Evolutionary conservation across 805 yeast genomes (phyloP).

Genomic region (Yarrowia sp.): DNA sequence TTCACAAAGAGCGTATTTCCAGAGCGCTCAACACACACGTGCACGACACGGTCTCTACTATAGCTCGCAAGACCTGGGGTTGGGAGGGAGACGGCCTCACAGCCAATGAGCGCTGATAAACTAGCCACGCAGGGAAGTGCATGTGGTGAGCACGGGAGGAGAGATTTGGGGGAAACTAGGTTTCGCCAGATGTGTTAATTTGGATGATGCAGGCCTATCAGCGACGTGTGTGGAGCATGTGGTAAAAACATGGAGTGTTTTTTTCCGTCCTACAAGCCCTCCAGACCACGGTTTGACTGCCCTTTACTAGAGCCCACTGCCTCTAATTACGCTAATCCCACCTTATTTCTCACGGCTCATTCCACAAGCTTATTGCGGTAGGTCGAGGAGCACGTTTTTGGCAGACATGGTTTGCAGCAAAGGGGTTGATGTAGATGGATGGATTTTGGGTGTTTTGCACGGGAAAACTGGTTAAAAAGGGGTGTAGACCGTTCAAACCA

Average conservation of each 20-base stretch:
- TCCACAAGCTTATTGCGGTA: conserved; percentile 8
- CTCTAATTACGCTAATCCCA: too few species aligned
- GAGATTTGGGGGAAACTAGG: not conserved
- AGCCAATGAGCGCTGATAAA: conserved; percentile 6
- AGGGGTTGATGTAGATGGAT: not conserved
- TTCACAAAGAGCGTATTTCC: too few species aligned
- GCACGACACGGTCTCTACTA: conserved; percentile 10
- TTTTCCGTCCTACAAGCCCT: too few species aligned
- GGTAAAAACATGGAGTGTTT: too few species aligned
- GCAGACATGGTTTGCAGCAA: not conserved
- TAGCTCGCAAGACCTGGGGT: conserved; percentile 8
- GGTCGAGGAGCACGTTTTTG: conserved; percentile 13
- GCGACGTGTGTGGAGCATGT: not conserved
- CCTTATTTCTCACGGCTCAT: not conserved
- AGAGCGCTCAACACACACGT: too few species aligned
- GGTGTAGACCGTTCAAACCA: too few species aligned
- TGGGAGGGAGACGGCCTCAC: not conserved
- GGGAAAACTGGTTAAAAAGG: too few species aligned
- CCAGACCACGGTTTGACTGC: too few species aligned
- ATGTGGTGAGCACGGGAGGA: conserved; percentile 19
- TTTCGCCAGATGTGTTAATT: not conserved
- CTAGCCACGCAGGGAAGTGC: conserved; percentile 25
- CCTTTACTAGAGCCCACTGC: too few species aligned
- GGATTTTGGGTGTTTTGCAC: too few species aligned
- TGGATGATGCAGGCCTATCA: conserved; percentile 15